Conservation (phyloP, 495 filamentous ascomycete genomes). For the Penicillium paxilli region DNA sequence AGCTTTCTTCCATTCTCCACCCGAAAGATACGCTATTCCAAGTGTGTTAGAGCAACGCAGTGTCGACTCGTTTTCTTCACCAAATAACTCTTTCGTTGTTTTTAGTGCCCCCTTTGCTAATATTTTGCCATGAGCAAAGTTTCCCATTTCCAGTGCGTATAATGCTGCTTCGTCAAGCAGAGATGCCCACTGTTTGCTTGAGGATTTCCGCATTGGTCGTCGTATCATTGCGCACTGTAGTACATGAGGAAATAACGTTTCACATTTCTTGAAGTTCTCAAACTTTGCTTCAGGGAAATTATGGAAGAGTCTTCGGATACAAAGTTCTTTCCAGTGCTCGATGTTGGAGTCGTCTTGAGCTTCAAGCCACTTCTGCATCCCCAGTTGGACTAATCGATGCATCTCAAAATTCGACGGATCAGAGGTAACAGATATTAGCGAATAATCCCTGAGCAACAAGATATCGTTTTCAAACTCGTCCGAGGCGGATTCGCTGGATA, state of each 20-base stretch:
- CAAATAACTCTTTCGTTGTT: neutral
- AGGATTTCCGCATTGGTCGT: conserved; percentile 1
- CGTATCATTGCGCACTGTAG: conserved; percentile 12
- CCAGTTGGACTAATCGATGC: conserved; percentile 48
- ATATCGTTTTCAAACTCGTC: conserved; percentile 8
- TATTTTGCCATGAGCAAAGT: neutral
- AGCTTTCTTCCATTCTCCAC: neutral
- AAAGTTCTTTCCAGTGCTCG: conserved; percentile 38
- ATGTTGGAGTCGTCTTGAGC: conserved; percentile 26
- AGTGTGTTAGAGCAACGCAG: neutral
- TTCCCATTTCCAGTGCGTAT: neutral
- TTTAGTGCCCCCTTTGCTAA: neutral
- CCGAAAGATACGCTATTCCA: neutral
- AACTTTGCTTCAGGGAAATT: conserved; percentile 38
- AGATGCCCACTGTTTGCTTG: neutral
- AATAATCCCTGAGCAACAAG: conserved; percentile 19
- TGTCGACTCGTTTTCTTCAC: neutral
- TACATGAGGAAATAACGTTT: conserved; percentile 30
- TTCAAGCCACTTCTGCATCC: conserved; percentile 44
- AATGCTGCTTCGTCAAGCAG: neutral
- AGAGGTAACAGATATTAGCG: conserved; percentile 22
- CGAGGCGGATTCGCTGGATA: no score
- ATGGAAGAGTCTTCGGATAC: conserved; percentile 33
- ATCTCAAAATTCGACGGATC: conserved; percentile 38
- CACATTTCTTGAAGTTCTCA: conserved; percentile 27